Percentiles rank a stretch among this genome's conserved stretches.
These are phyloP conservation scores for Diaporthe helianthi DNA, from an alignment of 2,329 filamentous ascomycete species.

Conservation along the genomic window DNA sequence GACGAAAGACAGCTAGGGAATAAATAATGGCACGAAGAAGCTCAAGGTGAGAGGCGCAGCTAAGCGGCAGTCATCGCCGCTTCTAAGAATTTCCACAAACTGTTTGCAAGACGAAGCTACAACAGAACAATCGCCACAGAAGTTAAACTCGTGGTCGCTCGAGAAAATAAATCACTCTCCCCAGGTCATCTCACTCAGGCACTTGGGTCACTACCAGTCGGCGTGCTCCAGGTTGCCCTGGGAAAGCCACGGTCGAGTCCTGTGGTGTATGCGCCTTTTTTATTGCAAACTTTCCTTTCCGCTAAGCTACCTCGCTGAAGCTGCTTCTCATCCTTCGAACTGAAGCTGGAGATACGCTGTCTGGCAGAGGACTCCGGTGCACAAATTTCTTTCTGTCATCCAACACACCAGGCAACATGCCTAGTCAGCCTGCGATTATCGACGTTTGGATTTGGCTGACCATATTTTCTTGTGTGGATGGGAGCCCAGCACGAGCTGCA, in stretches of 20 bases:
- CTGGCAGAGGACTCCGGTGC: not conserved
- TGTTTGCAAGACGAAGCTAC: not conserved
- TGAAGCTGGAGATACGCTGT: not conserved
- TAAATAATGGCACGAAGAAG: no score
- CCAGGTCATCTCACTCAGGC: not conserved
- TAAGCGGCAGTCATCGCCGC: not conserved
- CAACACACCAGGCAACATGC: not conserved
- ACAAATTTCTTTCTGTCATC: not conserved
- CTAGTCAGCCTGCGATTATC: not conserved
- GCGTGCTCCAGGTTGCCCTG: not conserved
- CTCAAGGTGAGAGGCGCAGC: not conserved
- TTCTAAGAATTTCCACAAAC: not conserved
- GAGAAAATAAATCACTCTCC: not conserved
- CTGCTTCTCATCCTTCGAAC: not conserved
- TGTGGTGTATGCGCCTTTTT: not conserved
- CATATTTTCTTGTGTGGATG: no score
- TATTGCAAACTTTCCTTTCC: slow-evolving; percentile 1
- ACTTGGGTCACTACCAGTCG: not conserved
- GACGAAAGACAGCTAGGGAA: no score
- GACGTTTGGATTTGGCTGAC: not conserved
- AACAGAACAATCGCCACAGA: not conserved
- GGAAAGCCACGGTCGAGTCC: not conserved
- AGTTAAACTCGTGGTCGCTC: not conserved
- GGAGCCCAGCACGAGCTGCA: not conserved
- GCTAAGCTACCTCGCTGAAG: slow-evolving; percentile 10